Conservation (phyloP, 305 asterid genomes). For the Fraxinus dipetala region DNA sequence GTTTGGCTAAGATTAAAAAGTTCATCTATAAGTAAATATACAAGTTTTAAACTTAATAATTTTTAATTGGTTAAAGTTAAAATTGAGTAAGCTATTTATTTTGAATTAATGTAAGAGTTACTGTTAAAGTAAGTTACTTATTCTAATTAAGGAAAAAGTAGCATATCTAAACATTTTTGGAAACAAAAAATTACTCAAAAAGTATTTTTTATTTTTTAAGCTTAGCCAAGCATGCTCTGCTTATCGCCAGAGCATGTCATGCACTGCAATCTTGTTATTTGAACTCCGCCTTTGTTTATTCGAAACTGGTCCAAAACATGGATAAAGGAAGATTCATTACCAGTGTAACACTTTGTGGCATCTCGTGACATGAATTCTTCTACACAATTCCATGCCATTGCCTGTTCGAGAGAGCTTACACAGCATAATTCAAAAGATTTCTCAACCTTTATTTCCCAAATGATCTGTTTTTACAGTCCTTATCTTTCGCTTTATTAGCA, state of each 20-base stretch:
- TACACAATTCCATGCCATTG: background rate
- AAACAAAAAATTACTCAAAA: no score
- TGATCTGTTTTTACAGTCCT: background rate
- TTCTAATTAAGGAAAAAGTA: background rate
- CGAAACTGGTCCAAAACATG: background rate
- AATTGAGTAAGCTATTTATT: background rate
- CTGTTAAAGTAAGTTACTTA: background rate
- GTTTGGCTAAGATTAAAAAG: background rate
- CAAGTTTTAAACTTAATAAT: background rate
- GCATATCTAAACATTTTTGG: background rate
- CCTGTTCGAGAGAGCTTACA: background rate
- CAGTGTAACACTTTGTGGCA: background rate
- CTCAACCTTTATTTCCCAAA: background rate
- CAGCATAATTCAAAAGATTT: background rate
- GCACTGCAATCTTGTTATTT: background rate
- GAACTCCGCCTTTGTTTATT: background rate
- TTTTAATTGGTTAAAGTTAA: background rate
- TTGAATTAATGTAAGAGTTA: background rate
- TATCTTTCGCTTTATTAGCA: background rate
- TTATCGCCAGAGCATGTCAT: background rate
- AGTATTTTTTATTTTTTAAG: background rate
- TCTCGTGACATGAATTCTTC: background rate
- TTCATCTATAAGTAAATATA: background rate
- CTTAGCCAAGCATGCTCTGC: background rate
- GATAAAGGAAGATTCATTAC: background rate